Percentiles rank a stretch among this genome's conserved stretches.
These are phyloP conservation scores for Vaccinium corymbosum DNA, from an alignment of 148 eudicot species.

Conservation along the genomic window DNA sequence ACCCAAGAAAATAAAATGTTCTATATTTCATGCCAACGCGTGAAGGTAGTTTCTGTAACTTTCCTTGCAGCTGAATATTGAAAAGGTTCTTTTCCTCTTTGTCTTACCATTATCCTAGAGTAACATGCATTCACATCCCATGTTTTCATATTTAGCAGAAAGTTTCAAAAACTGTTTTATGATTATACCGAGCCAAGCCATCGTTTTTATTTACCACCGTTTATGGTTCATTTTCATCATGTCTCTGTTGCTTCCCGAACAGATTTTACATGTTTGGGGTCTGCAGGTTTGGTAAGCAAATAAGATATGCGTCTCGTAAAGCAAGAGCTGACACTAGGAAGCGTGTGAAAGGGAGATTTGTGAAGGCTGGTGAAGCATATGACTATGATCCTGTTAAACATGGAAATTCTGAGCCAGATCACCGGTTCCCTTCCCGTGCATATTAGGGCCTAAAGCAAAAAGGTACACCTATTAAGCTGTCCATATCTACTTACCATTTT, in stretches of 20 bases:
- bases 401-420: constrained; percentile 7
- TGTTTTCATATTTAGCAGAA: not conserved
- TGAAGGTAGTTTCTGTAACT: not conserved
- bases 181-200: not conserved
- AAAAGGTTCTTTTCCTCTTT: not conserved
- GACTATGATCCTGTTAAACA: constrained; percentile 38
- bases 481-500: not conserved
- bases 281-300: constrained; percentile 54
- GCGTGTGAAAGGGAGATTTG: constrained; percentile 58
- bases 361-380: constrained; percentile 46
- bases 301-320: constrained; percentile 55
- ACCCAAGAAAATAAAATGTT: not conserved
- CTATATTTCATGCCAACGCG: not conserved
- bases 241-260: constrained; percentile 2
- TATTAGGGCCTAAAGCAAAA: not conserved
- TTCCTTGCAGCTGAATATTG: not conserved
- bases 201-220: not conserved
- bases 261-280: constrained; percentile 1
- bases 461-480: not conserved
- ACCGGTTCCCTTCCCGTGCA: constrained; percentile 9
- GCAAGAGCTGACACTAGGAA: constrained; percentile 61
- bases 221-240: not conserved
- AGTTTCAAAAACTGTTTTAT: not conserved
- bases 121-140: not conserved
- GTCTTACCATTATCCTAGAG: not conserved